A percentile compares a stretch with the other conserved stretches of the same genome.
phyloP scores from a whole-genome alignment of 192 early-diverging fungal species.

The Gigaspora rosea region DNA sequence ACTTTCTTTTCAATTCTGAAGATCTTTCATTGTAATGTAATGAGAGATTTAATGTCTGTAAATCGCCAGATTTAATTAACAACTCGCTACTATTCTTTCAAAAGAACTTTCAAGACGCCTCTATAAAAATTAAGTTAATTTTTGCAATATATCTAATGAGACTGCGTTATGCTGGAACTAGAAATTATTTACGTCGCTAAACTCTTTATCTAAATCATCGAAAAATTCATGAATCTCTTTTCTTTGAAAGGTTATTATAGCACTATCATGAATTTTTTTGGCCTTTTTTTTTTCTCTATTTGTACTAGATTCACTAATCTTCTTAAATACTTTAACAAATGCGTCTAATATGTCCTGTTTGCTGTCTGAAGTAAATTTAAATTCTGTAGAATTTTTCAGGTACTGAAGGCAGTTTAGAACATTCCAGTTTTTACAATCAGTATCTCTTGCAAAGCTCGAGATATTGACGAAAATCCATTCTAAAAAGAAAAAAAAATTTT shows the following conservation, averaged over 20 bases:
- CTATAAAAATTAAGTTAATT: neutral
- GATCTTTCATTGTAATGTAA: neutral
- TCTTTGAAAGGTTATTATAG: neutral
- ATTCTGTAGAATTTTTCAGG: neutral
- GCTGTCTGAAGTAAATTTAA: conserved; percentile 11
- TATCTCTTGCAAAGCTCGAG: neutral
- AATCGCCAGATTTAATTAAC: neutral
- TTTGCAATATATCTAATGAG: neutral
- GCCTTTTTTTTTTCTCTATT: neutral
- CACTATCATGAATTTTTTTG: neutral
- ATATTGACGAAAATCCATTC: neutral
- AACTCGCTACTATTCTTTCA: neutral
- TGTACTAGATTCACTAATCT: conserved; percentile 1
- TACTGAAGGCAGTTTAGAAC: conserved; percentile 9
- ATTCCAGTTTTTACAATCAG: conserved; percentile 16
- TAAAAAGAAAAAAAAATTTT: neutral
- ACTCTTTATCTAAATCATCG: conserved; percentile 3
- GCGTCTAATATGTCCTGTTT: conserved; percentile 10
- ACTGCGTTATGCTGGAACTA: neutral
- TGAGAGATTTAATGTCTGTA: neutral
- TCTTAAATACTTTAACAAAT: conserved; percentile 1
- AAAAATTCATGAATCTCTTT: conserved; percentile 10
- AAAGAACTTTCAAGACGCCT: neutral
- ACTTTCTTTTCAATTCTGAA: neutral
- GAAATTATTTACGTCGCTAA: neutral